Base-by-base conservation (phyloP, 768 basidiomycete genomes). In the Amanita subjunquillea region DNA sequence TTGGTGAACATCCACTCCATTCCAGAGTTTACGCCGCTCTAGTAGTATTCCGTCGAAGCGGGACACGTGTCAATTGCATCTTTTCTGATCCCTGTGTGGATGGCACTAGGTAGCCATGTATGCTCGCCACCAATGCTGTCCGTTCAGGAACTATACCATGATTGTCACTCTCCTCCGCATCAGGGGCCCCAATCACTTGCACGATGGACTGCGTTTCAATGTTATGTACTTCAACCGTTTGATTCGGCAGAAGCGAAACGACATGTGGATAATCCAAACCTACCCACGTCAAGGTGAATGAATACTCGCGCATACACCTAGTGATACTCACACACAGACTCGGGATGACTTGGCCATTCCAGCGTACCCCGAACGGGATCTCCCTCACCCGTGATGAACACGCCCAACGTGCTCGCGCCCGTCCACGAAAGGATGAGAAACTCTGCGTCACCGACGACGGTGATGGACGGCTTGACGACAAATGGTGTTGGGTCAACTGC, bases 351-450 rank as follows among this genome's bases (percentile, higher is more conserved):
- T 2, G 81, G 75, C 90, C 91, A 96, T 62, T 91, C 79, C 41
- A 96, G 69, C 2, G 93, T 94, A 2, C 92, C 92, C 43, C 93
- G 77, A 6, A 91, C 84, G 4, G 94, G 91, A 65, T 95, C 92
- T 0, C 91, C 93, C 2, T 80, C 78, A 0, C 82, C 79, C 12
- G 79, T 90, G 57, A 97, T 74, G 59, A 97, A 98, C 8, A 98
- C 69, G 0, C 94, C 94, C 38, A 97, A 71, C 0, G 89, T 88
- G 49, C 77, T 81, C 3, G 73, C 68, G 12, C 90, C 94, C 1
- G 85, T 92, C 79, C 86, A 93, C 2, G 87, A 88, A 13, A 91
- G 72, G 20, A 96, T 74, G 40, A 97, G 75, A 58, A 93, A 96
- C 65, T 96, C 93, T 57, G 78, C 80, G 29, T 80, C 79, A 34